Evolutionary conservation across 2,329 filamentous ascomycete genomes (phyloP).

Genomic region (Trichoderma lentiforme): DNA sequence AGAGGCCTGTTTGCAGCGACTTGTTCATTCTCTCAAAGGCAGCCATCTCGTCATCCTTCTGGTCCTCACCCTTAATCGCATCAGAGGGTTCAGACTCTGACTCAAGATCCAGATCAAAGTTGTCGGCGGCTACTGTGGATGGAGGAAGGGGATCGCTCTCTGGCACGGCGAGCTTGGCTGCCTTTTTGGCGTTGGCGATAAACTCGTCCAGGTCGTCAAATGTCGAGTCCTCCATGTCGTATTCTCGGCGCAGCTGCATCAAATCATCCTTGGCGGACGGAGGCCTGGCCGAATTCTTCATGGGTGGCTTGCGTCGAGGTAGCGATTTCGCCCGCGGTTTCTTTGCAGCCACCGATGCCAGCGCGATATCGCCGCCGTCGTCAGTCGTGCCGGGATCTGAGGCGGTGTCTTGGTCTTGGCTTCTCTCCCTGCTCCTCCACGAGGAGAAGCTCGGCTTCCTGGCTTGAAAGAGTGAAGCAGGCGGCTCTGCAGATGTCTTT

Average conservation of each 20-base stretch:
- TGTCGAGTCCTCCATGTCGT: slow-evolving; percentile 58
- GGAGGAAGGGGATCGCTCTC: slow-evolving; percentile 25
- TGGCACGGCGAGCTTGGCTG: slow-evolving; percentile 25
- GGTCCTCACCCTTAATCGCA: slow-evolving; percentile 21
- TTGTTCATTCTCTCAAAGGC: slow-evolving; percentile 50
- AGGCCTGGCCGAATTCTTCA: slow-evolving; percentile 53
- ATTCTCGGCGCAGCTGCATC: slow-evolving; percentile 47
- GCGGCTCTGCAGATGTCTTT: slow-evolving; percentile 14
- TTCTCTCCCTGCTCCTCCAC: slow-evolving; percentile 26
- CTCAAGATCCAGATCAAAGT: slow-evolving; percentile 25
- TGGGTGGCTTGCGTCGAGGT: slow-evolving; percentile 43
- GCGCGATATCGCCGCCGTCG: slow-evolving; percentile 22
- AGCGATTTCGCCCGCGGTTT: slow-evolving; percentile 36
- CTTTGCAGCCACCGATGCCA: slow-evolving; percentile 26
- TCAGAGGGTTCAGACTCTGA: slow-evolving; percentile 5
- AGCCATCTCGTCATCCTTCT: slow-evolving; percentile 38
- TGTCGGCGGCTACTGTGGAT: slow-evolving; percentile 25
- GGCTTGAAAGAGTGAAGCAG: slow-evolving; percentile 25
- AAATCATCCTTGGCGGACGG: slow-evolving; percentile 56
- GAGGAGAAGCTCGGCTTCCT: slow-evolving; percentile 26
- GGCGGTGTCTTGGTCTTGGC: slow-evolving; percentile 29
- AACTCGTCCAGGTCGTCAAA: slow-evolving; percentile 57
- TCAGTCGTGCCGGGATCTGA: slow-evolving; percentile 32
- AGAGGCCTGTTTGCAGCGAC: slow-evolving; percentile 48
- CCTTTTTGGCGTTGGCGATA: slow-evolving; percentile 37